Percentiles rank a stretch among this genome's conserved stretches.
These are phyloP conservation scores for Suhomyces sp. DNA, from an alignment of 805 yeast species.

Conservation along the genomic window DNA sequence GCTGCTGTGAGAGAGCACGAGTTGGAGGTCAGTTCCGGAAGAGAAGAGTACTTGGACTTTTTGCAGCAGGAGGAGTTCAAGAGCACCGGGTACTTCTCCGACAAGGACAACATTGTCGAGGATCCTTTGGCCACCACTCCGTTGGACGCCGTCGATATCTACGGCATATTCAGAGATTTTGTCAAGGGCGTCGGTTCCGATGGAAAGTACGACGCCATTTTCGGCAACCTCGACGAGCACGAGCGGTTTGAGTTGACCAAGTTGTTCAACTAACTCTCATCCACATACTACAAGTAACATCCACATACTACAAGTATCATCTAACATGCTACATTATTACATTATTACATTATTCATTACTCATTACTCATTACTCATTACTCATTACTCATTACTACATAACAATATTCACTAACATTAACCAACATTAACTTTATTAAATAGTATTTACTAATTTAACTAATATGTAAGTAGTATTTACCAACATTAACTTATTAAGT, in stretches of 20 bases:
- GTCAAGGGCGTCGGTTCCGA: conserved; percentile 51
- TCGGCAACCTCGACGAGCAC: conserved; percentile 27
- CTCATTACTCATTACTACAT: no score
- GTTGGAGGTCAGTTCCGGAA: conserved; percentile 22
- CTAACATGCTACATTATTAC: neutral
- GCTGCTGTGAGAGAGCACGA: conserved; percentile 23
- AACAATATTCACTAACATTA: no score
- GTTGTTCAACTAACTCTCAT: neutral
- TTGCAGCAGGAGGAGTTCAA: conserved; percentile 43
- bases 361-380: no score
- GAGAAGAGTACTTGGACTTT: conserved; percentile 45
- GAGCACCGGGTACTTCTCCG: conserved; percentile 24
- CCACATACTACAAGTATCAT: no score
- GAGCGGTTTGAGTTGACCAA: neutral
- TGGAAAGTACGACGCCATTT: conserved; percentile 43
- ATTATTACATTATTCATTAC: no score
- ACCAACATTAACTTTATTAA: no score
- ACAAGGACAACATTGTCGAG: conserved; percentile 16
- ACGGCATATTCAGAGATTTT: conserved; percentile 58
- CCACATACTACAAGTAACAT: no score
- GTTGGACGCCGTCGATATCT: conserved; percentile 72
- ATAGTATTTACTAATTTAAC: no score
- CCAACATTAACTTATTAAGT: no score
- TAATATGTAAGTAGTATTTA: no score
- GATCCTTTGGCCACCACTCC: conserved; percentile 48